phyloP scores from a whole-genome alignment of 2,329 filamentous ascomycete species.

The Sporothrix schenckii region DNA sequence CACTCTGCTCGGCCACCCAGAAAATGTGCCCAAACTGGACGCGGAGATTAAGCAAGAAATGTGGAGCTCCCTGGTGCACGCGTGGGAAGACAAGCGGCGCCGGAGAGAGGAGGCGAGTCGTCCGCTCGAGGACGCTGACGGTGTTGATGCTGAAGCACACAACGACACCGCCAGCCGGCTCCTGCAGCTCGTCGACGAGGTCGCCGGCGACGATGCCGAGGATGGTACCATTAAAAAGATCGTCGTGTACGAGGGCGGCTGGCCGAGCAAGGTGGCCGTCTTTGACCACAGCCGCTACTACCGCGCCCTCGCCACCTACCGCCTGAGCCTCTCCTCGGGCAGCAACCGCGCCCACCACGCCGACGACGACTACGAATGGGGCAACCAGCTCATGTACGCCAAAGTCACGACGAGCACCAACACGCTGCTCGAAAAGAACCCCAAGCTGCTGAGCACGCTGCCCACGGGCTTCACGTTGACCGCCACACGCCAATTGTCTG shows the following conservation, averaged over 20 bases:
- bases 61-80: constrained; percentile 34
- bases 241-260: constrained; percentile 67
- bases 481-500: constrained; percentile 85
- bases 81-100: constrained; percentile 22
- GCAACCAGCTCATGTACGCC: constrained; percentile 78
- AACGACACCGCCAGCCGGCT: constrained; percentile 21
- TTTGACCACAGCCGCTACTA: constrained; percentile 86
- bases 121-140: background rate
- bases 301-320: constrained; percentile 69
- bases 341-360: constrained; percentile 46
- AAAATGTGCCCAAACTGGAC: constrained; percentile 28
- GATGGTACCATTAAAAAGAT: constrained; percentile 69
- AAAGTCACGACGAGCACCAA: constrained; percentile 94
- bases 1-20: constrained; percentile 11
- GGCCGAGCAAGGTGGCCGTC: constrained; percentile 75
- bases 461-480: constrained; percentile 85
- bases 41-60: constrained; percentile 31
- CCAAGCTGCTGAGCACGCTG: constrained; percentile 71
- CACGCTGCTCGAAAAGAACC: constrained; percentile 89
- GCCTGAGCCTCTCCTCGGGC: constrained; percentile 53
- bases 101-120: constrained; percentile 8
- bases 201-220: constrained; percentile 62
- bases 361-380: constrained; percentile 59
- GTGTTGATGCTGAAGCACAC: background rate
- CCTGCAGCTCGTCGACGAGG: constrained; percentile 29